phyloP scores from a whole-genome alignment of 1,284 basidiomycete species.

The Dichomitus squalens region DNA sequence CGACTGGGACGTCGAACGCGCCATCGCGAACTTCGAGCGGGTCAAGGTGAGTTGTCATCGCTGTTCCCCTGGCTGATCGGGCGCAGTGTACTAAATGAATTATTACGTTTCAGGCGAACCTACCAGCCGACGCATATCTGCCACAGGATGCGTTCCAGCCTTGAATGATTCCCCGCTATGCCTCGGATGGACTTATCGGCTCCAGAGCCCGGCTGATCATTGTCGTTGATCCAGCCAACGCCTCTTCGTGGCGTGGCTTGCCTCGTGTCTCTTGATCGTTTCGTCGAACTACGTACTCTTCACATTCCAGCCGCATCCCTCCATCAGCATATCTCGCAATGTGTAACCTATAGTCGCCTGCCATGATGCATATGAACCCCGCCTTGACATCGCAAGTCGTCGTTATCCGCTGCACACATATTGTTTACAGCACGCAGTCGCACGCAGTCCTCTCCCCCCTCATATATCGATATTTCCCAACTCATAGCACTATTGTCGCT shows the following conservation, averaged over 20 bases:
- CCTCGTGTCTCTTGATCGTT: constrained; percentile 22
- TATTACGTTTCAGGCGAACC: constrained; percentile 23
- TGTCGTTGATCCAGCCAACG: constrained; percentile 3
- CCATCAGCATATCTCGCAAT: constrained; percentile 21
- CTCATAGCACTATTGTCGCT: neutral
- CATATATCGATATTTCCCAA: constrained; percentile 15
- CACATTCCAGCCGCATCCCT: constrained; percentile 2
- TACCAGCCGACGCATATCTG: constrained; percentile 38
- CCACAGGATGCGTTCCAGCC: constrained; percentile 47
- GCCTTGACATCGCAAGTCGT: constrained; percentile 20
- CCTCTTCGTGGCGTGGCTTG: constrained; percentile 1
- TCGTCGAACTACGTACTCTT: constrained; percentile 17
- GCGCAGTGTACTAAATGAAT: constrained; percentile 23
- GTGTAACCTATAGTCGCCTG: constrained; percentile 23
- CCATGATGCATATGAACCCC: constrained; percentile 15
- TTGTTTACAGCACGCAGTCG: constrained; percentile 20
- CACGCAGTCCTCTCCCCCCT: constrained; percentile 2
- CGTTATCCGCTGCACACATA: constrained; percentile 20
- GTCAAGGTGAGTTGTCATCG: constrained; percentile 60
- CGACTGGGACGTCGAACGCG: constrained; percentile 77
- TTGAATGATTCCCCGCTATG: constrained; percentile 15
- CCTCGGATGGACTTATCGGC: constrained; percentile 19
- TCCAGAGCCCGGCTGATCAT: constrained; percentile 9
- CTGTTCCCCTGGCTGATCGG: constrained; percentile 12
- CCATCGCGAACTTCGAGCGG: constrained; percentile 80